Evolutionary conservation across 2,329 filamentous ascomycete genomes (phyloP).

Genomic region (Aspergillus vadensis): DNA sequence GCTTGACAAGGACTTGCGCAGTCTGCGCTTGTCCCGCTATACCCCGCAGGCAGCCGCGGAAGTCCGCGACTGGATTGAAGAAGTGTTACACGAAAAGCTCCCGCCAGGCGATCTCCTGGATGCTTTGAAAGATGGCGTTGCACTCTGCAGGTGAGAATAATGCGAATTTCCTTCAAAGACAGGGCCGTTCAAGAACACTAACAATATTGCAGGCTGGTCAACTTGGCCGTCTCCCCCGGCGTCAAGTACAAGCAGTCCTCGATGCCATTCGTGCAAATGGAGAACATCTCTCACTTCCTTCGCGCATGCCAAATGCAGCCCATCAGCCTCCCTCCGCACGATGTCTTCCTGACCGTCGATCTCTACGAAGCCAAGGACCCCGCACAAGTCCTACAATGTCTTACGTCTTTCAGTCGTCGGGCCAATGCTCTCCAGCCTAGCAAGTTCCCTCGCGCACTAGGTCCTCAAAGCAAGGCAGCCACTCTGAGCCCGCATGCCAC

Average conservation of each 20-base stretch:
- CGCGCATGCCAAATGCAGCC: slow-evolving; percentile 82
- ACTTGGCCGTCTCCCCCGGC: slow-evolving; percentile 73
- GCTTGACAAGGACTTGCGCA: slow-evolving; percentile 93
- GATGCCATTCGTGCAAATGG: slow-evolving; percentile 99
- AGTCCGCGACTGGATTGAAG: slow-evolving; percentile 82
- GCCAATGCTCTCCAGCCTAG: slow-evolving; percentile 74
- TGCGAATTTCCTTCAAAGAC: no score
- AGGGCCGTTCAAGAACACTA: slow-evolving; percentile 13
- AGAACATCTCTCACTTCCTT: slow-evolving; percentile 97
- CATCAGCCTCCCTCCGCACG: slow-evolving; percentile 85
- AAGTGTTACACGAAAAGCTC: slow-evolving; percentile 72
- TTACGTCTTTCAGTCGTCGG: slow-evolving; percentile 86
- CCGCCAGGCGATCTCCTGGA: slow-evolving; percentile 77
- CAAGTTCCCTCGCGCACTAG: slow-evolving; percentile 74
- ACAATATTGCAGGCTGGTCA: slow-evolving; percentile 67
- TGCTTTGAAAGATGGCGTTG: slow-evolving; percentile 84
- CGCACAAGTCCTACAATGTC: slow-evolving; percentile 89
- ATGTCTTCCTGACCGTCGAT: slow-evolving; percentile 96
- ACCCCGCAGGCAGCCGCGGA: slow-evolving; percentile 88
- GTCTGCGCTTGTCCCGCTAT: slow-evolving; percentile 87
- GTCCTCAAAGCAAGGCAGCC: slow-evolving; percentile 64
- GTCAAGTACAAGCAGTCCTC: slow-evolving; percentile 87
- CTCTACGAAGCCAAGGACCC: slow-evolving; percentile 95
- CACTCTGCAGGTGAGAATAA: slow-evolving; percentile 75
- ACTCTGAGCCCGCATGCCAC: slow-evolving; percentile 68